A percentile compares a stretch with the other conserved stretches of the same genome.
Conservation (phyloP, 129 eudicot genomes). For the Sambucus nigra region DNA sequence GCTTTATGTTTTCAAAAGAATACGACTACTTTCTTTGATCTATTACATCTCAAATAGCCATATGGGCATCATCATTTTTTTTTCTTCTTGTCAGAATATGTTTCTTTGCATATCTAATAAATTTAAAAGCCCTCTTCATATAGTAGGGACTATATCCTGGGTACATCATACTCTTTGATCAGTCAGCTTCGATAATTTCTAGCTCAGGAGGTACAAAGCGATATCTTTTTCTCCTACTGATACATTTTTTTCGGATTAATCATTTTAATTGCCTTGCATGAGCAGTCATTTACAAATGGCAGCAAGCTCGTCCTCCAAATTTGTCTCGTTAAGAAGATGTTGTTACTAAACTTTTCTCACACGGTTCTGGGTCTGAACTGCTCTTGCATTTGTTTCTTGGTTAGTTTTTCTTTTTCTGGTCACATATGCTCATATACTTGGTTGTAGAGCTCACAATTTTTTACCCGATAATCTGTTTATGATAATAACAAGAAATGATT, state of each 20-base stretch:
- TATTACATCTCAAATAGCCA: neutral
- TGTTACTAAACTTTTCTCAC: slow-evolving; percentile 52
- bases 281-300: slow-evolving; percentile 82
- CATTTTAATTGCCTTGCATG: slow-evolving; percentile 11
- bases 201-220: slow-evolving; percentile 66
- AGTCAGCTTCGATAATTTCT: slow-evolving; percentile 73
- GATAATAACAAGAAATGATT: too few relatives aligned
- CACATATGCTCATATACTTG: neutral
- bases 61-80: neutral
- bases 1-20: neutral
- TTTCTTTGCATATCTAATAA: neutral
- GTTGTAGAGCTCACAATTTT: too few relatives aligned
- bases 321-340: slow-evolving; percentile 29
- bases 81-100: neutral
- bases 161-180: slow-evolving; percentile 78
- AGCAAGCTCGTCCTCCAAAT: slow-evolving; percentile 40
- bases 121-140: slow-evolving; percentile 5
- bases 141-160: slow-evolving; percentile 87
- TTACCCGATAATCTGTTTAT: too few relatives aligned
- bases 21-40: neutral
- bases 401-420: slow-evolving; percentile 16
- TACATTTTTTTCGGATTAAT: neutral
- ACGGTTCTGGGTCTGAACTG: slow-evolving; percentile 66
- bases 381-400: slow-evolving; percentile 73
- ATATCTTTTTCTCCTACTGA: neutral